Base-by-base conservation (phyloP, 23 red algal species). In the Gracilariopsis chorda region DNA sequence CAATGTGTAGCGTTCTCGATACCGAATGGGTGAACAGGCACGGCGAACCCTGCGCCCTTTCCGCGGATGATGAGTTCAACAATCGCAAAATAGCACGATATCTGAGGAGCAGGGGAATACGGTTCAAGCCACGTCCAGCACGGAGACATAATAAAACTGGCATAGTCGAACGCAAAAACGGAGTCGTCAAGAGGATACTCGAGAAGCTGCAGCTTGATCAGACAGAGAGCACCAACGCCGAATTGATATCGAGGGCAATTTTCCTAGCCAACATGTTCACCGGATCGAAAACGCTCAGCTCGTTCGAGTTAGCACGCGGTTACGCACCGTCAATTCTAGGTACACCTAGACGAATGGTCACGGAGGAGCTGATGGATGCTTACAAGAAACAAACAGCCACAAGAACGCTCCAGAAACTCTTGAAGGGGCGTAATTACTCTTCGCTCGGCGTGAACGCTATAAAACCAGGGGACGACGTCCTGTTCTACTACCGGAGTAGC, bases 241-340 rank as follows among this genome's bases (percentile, higher is more conserved):
- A 16, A 33, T 37, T 63, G n/a, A 4, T 84, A 57, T 46, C 55
- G 7, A 40, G 79, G 17, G 79, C 52, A 14, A 65, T 48, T 16
- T 65, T 84, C 36, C 55, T 84, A 4, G 37, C 51, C 5, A 84
- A 84, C 32, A 24, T 14, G 32, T 84, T 84, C 36, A 40, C 52
- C 8, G 79, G 43, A 60, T 44, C 52, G 4, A 40, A 39, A 14
- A 33, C 64, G 17, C 30, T 84, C 17, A 84, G 79, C 33, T 65
- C 55, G 14, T 84, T 84, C 27, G 5, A 84, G 36, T 24, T 84
- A 28, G 79, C 57, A 40, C 19, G 49, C 61, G 79, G 51, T 32
- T 84, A 84, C 36, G 33, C 51, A 36, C 79, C 79, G 23, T 84
- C 79, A 3, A 84, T 84, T 10, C 52, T 84, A 65, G 30, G 52